These are phyloP conservation scores for Boletus pseudo-olivaceus DNA, from an alignment of 768 basidiomycete genomes.

Conservation along the genomic window DNA sequence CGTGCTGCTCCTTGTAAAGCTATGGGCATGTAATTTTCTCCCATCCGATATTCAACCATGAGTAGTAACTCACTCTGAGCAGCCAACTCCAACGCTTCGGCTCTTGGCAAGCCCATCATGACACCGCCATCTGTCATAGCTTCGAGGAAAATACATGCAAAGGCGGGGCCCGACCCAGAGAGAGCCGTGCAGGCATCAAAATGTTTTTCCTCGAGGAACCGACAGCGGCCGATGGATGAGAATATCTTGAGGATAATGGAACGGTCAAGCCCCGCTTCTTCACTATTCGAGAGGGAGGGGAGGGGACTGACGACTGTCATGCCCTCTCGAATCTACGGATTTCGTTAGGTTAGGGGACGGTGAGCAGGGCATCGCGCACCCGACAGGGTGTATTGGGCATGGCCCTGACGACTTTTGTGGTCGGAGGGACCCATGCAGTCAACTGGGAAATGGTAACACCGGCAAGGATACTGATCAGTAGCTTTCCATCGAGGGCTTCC, in stretches of 20 bases:
- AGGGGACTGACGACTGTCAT: constrained; percentile 93
- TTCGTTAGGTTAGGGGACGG: background rate
- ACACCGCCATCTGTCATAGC: constrained; percentile 99
- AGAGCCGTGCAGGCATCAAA: constrained; percentile 98
- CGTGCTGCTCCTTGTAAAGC: constrained; percentile 95
- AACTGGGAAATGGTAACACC: constrained; percentile 89
- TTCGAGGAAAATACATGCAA: constrained; percentile 94
- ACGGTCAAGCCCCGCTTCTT: constrained; percentile 53
- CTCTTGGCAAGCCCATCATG: constrained; percentile 97
- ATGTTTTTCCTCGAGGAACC: constrained; percentile 96
- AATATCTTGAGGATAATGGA: constrained; percentile 88
- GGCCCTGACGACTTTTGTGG: constrained; percentile 85
- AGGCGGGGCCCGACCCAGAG: constrained; percentile 94
- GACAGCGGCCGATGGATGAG: constrained; percentile 93
- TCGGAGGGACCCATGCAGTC: constrained; percentile 63
- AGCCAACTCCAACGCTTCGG: constrained; percentile 91
- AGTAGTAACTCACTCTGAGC: constrained; percentile 72
- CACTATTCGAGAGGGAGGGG: constrained; percentile 40
- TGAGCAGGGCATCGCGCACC: constrained; percentile 41
- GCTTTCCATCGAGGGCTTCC: constrained; percentile 83
- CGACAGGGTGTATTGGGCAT: constrained; percentile 99
- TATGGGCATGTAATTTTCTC: constrained; percentile 29
- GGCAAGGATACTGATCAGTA: constrained; percentile 96
- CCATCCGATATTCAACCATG: background rate
- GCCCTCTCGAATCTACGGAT: constrained; percentile 87